These are phyloP conservation scores for Abrus precatorius DNA, from an alignment of 306 rosid species.

Conservation along the genomic window DNA sequence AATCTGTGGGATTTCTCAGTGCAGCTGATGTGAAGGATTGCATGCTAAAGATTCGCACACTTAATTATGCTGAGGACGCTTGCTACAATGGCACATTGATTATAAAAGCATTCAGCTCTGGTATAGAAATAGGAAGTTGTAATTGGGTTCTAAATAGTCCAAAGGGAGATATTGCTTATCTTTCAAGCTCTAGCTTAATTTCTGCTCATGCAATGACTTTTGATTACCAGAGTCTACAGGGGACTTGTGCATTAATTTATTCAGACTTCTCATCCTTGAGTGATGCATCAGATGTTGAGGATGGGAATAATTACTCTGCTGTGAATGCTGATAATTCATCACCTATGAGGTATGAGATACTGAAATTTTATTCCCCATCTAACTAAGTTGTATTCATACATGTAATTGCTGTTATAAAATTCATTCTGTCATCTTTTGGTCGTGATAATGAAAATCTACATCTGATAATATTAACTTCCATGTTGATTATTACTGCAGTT, in stretches of 20 bases:
- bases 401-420: conserved; percentile 6
- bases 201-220: conserved; percentile 82
- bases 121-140: conserved; percentile 89
- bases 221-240: conserved; percentile 69
- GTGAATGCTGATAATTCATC: conserved; percentile 34
- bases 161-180: conserved; percentile 72
- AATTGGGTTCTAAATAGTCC: conserved; percentile 84
- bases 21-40: conserved; percentile 87
- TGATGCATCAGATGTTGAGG: conserved; percentile 55
- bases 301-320: conserved; percentile 41
- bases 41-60: conserved; percentile 65
- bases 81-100: conserved; percentile 83
- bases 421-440: conserved; percentile 46
- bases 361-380: conserved; percentile 24
- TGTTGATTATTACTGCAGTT: conserved; percentile 45
- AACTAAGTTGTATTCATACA: conserved; percentile 16
- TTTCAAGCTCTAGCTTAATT: conserved; percentile 80
- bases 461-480: conserved; percentile 45
- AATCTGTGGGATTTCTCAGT: conserved; percentile 70
- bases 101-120: conserved; percentile 88
- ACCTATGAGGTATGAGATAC: conserved; percentile 58
- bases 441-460: conserved; percentile 50
- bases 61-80: conserved; percentile 78
- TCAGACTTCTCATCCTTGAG: conserved; percentile 79
- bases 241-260: conserved; percentile 63